Evolutionary conservation across 352 stramenopile genomes (phyloP), one percentile per base, ranked within the genome.

Genomic region (Peronospora farinosa): DNA sequence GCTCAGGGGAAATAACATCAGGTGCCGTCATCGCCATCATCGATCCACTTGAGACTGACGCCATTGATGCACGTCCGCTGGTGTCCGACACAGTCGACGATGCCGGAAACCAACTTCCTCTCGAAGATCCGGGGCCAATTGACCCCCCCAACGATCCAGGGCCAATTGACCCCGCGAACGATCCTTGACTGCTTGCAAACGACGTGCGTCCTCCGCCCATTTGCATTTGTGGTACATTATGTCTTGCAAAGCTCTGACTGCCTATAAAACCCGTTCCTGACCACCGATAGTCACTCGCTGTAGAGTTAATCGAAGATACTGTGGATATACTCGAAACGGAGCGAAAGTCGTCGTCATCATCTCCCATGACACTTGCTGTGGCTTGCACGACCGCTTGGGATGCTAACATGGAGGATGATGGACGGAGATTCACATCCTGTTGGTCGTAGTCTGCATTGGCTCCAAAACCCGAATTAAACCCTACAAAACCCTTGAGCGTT

Each of bases 401-500:
- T 8, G 78, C 73, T 38, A 89, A 57, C 38, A 86, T 74, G 40
- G 78, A 89, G 32, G 82, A 69, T 13, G 73, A 86, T 15, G 78
- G 78, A 6, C 74, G 69, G 30, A 89, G 56, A 49, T 59, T 57
- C 0, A 49, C 49, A 48, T 88, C 58, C 49, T 79, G 79, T 49
- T 78, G 65, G 28, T 89, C 65, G 50, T 89, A 89, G 38, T 79
- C 63, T 13, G 79, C 59, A 44, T 89, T 87, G 28, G 74, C 69
- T 7, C 80, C 80, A 60, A 92, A 92, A 47, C 80, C 80, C 44
- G 77, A 74, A 28, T 69, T 56, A 51, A 89, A 92, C 23, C 69
- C 72, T 15, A 89, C 74, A 57, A 92, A 92, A 28, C 67, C 68
- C 60, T 89, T 89, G 58, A 92, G 74, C 36, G 76, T 86, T 47